Evolutionary conservation across 192 early-diverging fungal genomes (phyloP), one percentile per base, ranked within the genome.

Genomic region (Podochytrium sp.): DNA sequence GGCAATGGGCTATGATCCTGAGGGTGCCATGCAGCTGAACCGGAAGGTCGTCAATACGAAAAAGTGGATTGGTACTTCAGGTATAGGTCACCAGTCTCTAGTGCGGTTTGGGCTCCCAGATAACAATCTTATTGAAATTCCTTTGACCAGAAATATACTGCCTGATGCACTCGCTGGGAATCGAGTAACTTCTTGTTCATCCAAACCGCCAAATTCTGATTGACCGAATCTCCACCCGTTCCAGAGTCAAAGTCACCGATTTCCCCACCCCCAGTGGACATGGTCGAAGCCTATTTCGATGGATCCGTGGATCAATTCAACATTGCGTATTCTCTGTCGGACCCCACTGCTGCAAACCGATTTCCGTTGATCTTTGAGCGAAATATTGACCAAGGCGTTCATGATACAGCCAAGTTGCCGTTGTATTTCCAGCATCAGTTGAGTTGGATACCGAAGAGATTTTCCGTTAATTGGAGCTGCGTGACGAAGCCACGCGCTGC

Each of bases 1-100:
- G 77, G 25, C 4, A 2, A 23, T 68, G 16, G 77, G 77, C 7
- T 75, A 40, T 38, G 77, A 78, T 38, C 60, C 32, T 20, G 63
- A 65, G 41, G 77, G 77, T 25, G 49, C 72, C 3, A 4, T 3
- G 34, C 77, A 78, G n/a, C 65, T 78, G 3, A 23, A 41, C 14
- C 14, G 32, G 5, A 33, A 1, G 33, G n/a, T 78, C 3, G 47
- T 69, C 20, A 42, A 43, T 18, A 61, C 77, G 16, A 27, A 57
- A 41, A 78, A 78, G 51, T 75, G 73, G 72, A 78, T 78, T 37
- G 77, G 77, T 16, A 50, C 73, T 52, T 51, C 30, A n/a, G 59
- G 55, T 57, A 27, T n/a, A n/a, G 43, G 43, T 47, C 43, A 47
- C 43, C 10, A 47, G 20, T 47, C 43, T 7, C 20, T 57, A 14